Conservation (phyloP, 163 green algal genomes). For the Coccomyxa subellipsoidea region DNA sequence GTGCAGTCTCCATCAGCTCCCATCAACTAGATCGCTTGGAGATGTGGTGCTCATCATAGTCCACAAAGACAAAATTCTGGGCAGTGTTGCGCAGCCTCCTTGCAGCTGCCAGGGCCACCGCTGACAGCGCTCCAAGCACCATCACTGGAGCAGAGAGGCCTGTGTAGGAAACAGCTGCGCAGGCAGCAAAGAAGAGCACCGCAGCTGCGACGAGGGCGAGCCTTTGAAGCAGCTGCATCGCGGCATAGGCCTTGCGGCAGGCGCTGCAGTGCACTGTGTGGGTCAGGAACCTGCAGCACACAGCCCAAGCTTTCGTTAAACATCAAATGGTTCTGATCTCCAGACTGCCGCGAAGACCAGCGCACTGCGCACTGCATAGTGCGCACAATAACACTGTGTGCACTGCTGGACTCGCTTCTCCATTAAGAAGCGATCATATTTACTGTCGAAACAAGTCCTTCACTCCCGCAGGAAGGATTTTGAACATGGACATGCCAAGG, state of each 20-base stretch:
- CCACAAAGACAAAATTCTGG: not conserved
- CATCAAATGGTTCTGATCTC: too few relatives aligned
- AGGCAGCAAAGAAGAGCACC: not conserved
- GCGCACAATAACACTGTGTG: too few relatives aligned
- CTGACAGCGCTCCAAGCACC: not conserved
- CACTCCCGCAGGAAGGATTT: too few relatives aligned
- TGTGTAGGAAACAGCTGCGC: not conserved
- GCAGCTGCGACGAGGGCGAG: not conserved
- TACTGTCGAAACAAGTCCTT: not conserved
- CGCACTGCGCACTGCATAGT: too few relatives aligned
- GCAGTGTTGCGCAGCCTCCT: not conserved
- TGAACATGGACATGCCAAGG: too few relatives aligned
- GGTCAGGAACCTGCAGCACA: not conserved
- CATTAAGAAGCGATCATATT: too few relatives aligned
- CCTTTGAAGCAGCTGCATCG: not conserved
- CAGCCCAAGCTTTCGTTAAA: too few relatives aligned
- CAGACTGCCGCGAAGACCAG: too few relatives aligned
- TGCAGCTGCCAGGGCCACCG: not conserved
- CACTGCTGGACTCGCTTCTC: too few relatives aligned
- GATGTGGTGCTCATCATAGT: not conserved
- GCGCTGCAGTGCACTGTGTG: not conserved
- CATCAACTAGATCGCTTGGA: not conserved
- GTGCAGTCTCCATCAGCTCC: not conserved
- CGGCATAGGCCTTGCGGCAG: not conserved
- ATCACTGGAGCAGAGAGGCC: not conserved